A percentile compares a stretch with the other conserved stretches of the same genome.
Conservation (phyloP, 106 monocot genomes). For the Apostasia ramifera region DNA sequence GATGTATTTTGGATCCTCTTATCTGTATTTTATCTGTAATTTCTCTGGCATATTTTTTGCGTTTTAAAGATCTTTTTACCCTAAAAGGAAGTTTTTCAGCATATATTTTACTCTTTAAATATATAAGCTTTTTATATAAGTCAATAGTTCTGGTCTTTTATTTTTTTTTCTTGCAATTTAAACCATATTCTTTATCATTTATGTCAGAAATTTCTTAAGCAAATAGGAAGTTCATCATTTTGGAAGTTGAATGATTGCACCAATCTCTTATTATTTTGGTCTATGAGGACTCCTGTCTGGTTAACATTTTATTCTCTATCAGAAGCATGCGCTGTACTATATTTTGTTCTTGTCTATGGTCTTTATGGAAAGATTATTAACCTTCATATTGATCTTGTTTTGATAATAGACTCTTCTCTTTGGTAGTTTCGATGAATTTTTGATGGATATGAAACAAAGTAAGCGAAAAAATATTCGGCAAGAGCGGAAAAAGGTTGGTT, state of each 20-base stretch:
- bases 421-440: conserved; percentile 92
- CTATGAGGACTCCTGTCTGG: background rate
- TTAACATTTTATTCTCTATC: too few species aligned
- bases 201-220: background rate
- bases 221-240: background rate
- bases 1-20: too few species aligned
- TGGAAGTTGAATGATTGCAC: background rate
- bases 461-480: conserved; percentile 89
- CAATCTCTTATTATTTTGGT: background rate
- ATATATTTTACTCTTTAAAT: too few species aligned
- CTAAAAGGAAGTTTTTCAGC: too few species aligned
- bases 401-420: conserved; percentile 5
- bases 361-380: background rate
- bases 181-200: background rate
- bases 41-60: too few species aligned
- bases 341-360: background rate
- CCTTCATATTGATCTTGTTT: background rate
- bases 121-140: too few species aligned
- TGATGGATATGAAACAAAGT: conserved; percentile 97
- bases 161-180: background rate
- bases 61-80: too few species aligned
- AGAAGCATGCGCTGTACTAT: too few species aligned
- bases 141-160: too few species aligned
- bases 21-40: too few species aligned
- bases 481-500: conserved; percentile 89